phyloP scores from a whole-genome alignment of 495 filamentous ascomycete genomes.

The Extremus antarcticus region DNA sequence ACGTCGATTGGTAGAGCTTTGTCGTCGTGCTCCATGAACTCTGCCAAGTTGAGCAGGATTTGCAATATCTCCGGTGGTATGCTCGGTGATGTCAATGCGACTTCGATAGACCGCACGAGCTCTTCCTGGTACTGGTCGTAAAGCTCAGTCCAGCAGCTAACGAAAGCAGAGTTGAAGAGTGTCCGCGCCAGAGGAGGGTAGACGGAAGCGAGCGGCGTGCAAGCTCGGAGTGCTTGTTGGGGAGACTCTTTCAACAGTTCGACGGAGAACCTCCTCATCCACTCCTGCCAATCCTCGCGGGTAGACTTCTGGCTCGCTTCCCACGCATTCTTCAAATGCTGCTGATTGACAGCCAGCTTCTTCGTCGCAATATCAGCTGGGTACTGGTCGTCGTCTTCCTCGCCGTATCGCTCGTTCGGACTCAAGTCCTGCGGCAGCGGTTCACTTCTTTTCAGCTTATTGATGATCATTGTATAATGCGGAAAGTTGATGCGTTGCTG shows the following conservation, averaged over 20 bases:
- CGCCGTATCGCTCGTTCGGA: conserved; percentile 71
- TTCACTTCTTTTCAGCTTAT: conserved; percentile 87
- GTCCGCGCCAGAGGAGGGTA: conserved; percentile 87
- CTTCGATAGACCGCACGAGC: conserved; percentile 87
- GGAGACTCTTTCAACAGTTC: conserved; percentile 92
- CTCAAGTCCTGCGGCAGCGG: conserved; percentile 88
- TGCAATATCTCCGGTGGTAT: conserved; percentile 93
- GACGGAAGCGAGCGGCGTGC: conserved; percentile 77
- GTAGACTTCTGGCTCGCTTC: conserved; percentile 92
- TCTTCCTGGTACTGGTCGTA: conserved; percentile 94
- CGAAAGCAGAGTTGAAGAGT: conserved; percentile 95
- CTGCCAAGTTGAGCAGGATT: conserved; percentile 86
- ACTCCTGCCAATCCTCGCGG: conserved; percentile 96
- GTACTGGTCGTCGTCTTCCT: conserved; percentile 62
- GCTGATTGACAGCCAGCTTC: conserved; percentile 90
- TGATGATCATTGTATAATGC: conserved; percentile 82
- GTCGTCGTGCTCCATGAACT: conserved; percentile 99
- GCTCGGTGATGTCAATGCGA: conserved; percentile 79
- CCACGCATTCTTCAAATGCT: conserved; percentile 96
- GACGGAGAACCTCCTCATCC: conserved; percentile 92
- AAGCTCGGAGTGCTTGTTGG: conserved; percentile 85
- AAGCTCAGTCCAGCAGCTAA: conserved; percentile 96
- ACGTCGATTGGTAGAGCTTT: conserved; percentile 98
- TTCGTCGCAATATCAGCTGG: conserved; percentile 78
- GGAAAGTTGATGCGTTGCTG: conserved; percentile 64